Evolutionary conservation across 139 green algal species (phyloP).

Genomic region (Chlamydomonas eustigma): DNA sequence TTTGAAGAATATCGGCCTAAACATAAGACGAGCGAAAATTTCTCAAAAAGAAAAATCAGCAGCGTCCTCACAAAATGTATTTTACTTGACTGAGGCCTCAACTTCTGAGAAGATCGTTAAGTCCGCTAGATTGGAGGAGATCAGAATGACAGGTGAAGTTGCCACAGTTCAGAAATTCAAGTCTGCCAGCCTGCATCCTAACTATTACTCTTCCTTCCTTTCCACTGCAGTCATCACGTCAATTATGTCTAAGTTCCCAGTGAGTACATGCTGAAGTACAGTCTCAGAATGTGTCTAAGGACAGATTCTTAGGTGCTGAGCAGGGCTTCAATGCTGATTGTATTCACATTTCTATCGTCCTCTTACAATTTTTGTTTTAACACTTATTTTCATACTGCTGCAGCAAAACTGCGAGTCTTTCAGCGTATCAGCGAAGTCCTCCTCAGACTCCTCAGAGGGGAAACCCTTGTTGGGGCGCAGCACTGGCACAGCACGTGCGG

Average conservation of each 20-base stretch:
- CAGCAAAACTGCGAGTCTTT: slow-evolving; percentile 30
- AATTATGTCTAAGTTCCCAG: slow-evolving; percentile 80
- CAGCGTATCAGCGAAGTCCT: background rate
- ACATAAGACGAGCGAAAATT: slow-evolving; percentile 85
- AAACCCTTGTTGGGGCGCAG: slow-evolving; percentile 36
- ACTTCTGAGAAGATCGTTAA: slow-evolving; percentile 83
- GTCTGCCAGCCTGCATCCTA: background rate
- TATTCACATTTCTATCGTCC: background rate
- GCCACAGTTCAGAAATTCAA: background rate
- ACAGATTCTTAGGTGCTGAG: too few relatives aligned
- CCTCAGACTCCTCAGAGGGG: slow-evolving; percentile 33
- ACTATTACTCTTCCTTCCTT: background rate
- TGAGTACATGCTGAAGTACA: slow-evolving; percentile 34
- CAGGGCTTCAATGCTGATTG: too few relatives aligned
- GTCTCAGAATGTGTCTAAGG: too few relatives aligned
- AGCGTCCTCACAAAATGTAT: slow-evolving; percentile 49
- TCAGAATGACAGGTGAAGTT: slow-evolving; percentile 65
- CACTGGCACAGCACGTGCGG: slow-evolving; percentile 14
- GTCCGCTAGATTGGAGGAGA: slow-evolving; percentile 77
- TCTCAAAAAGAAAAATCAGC: background rate
- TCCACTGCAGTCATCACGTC: slow-evolving; percentile 66
- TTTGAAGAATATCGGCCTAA: slow-evolving; percentile 84
- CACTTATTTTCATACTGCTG: too few relatives aligned
- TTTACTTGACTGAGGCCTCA: slow-evolving; percentile 81
- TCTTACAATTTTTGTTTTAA: background rate